Evolutionary conservation across 2,329 filamentous ascomycete genomes (phyloP), one percentile per base, ranked within the genome.

Genomic region (Penicillium psychrosexuale): DNA sequence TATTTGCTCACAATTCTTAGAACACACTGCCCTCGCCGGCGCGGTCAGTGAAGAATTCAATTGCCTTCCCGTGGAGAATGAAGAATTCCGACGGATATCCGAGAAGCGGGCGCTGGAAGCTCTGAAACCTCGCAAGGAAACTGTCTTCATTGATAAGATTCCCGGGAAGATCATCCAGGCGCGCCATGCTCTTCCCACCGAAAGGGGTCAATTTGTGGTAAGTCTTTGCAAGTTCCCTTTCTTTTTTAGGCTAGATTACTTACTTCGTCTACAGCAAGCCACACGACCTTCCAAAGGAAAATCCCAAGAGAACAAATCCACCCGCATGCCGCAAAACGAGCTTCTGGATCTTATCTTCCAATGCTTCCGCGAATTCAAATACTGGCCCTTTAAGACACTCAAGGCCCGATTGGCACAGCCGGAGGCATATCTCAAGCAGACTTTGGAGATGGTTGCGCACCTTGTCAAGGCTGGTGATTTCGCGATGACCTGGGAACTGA

Each of bases 321-420:
- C 90, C 33, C 92, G 94, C 75, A 92, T 97, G 75, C 87, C 91
- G 42, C 86, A 92, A 73, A 88, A 91, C 79, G 88, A 94, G 67
- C 85, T 99, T 59, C 77, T 96, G 75, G 92, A 97, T 75, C 82
- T 84, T 61, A 86, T 99, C 58, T 91, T 93, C 78, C 77, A 82
- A 46, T 88, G 87, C 69, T 99, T 97, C 84, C 84, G 87, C 53
- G 80, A 88, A 66, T 96, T 89, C 80, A 86, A 87, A 65, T 97
- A 94, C 75, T 99, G 93, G 92, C 86, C 89, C n/a, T 89, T 97
- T 80, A 92, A 90, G 69, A 84, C 88, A 5, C 83, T 99, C 63
- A 90, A 91, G 60, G 81, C 85, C 47, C 79, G 82, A 57, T 83
- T 95, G 37, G 84, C 87, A 56, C 94, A 99, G 75, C 94, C 94